Evolutionary conservation across 192 early-diverging fungal species (phyloP).

Genomic region (Backusella macrospora): DNA sequence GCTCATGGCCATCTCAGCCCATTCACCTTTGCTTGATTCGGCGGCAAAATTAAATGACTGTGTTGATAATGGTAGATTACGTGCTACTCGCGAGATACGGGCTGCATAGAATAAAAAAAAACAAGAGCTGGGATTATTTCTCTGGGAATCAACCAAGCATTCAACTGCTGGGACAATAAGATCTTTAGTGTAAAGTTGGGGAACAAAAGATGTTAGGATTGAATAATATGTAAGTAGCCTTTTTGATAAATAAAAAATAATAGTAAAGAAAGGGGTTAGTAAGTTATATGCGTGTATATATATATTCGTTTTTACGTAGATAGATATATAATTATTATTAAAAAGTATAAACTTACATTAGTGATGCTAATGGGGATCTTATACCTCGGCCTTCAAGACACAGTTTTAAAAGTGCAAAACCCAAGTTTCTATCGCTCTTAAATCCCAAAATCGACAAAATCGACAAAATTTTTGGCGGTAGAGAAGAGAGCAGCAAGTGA

Average conservation of each 20-base stretch:
- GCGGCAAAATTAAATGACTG: constrained; percentile 30
- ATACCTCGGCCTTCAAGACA: constrained; percentile 46
- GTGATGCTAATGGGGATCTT: constrained; percentile 49
- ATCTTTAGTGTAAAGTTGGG: constrained; percentile 42
- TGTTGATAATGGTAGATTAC: constrained; percentile 27
- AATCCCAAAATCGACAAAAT: constrained; percentile 51
- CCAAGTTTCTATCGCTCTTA: constrained; percentile 49
- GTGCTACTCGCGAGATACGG: constrained; percentile 44
- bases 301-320: neutral
- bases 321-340: neutral
- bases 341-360: constrained; percentile 40
- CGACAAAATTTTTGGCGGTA: constrained; percentile 49
- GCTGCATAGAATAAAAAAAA: constrained; percentile 55
- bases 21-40: constrained; percentile 26
- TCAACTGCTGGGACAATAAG: constrained; percentile 29
- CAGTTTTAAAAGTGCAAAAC: constrained; percentile 47
- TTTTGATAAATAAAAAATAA: neutral
- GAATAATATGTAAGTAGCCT: constrained; percentile 46
- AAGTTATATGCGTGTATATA: neutral
- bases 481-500: constrained; percentile 46
- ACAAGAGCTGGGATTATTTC: constrained; percentile 45
- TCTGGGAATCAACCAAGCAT: constrained; percentile 46
- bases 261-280: neutral
- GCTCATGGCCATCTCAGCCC: constrained; percentile 42
- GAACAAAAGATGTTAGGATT: constrained; percentile 51